Evolutionary conservation across 352 stramenopile genomes (phyloP).

Genomic region (Globisporangium alternatum): DNA sequence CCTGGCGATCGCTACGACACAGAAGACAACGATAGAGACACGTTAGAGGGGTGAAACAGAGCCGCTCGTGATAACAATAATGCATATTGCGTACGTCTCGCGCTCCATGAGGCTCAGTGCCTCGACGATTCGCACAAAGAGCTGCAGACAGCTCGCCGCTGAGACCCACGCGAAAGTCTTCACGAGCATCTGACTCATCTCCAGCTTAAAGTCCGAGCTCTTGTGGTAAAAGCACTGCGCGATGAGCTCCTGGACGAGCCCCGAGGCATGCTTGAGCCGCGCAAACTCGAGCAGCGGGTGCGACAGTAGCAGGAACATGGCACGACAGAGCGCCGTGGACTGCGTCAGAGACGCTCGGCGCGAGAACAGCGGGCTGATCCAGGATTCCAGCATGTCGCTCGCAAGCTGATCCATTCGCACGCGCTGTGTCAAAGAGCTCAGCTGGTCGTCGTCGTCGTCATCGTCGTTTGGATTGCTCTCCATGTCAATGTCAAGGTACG

Average conservation of each 20-base stretch:
- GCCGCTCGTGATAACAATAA: not conserved
- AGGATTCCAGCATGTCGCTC: slow-evolving; percentile 45
- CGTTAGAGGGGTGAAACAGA: not conserved
- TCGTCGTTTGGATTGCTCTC: slow-evolving; percentile 19
- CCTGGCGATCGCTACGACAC: slow-evolving; percentile 37
- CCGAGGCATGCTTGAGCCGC: slow-evolving; percentile 37
- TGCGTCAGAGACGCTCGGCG: slow-evolving; percentile 52
- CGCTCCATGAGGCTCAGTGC: slow-evolving; percentile 61
- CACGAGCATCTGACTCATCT: slow-evolving; percentile 60
- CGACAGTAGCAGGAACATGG: slow-evolving; percentile 60
- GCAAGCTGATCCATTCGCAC: slow-evolving; percentile 62
- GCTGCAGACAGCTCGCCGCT: slow-evolving; percentile 34
- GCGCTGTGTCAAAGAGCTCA: slow-evolving; percentile 35
- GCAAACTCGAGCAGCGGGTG: slow-evolving; percentile 59
- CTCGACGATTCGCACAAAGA: slow-evolving; percentile 56
- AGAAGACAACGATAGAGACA: not conserved
- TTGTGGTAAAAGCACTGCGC: slow-evolving; percentile 63
- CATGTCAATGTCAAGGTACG: slow-evolving; percentile 70
- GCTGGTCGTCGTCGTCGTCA: slow-evolving; percentile 44
- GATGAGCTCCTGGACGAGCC: slow-evolving; percentile 53
- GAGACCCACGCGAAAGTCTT: slow-evolving; percentile 56
- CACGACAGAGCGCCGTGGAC: slow-evolving; percentile 45
- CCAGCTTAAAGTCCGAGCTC: slow-evolving; percentile 40
- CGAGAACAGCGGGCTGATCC: slow-evolving; percentile 49
- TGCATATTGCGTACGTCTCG: slow-evolving; percentile 37